Conservation (phyloP, 371 early-diverging fungal species). For the Mortierella sp. region DNA sequence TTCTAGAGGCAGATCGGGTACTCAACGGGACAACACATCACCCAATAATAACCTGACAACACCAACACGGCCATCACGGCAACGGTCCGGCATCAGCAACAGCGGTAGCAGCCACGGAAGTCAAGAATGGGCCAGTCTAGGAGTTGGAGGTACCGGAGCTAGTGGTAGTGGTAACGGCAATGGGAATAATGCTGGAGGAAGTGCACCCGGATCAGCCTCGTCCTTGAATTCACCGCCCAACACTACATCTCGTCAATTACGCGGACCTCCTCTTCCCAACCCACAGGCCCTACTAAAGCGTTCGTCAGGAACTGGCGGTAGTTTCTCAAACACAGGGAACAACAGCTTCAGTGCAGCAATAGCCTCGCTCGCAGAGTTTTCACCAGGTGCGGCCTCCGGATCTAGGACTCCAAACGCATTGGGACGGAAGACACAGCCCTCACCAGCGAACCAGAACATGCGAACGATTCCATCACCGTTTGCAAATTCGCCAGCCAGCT, state of each 20-base stretch:
- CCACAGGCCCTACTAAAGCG: constrained; percentile 30
- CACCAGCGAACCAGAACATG: constrained; percentile 26
- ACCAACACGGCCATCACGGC: constrained; percentile 24
- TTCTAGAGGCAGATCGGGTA: constrained; percentile 4
- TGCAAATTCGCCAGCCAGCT: constrained; percentile 33
- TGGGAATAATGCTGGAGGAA: not conserved
- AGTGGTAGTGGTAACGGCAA: not conserved
- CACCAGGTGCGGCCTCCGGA: constrained; percentile 31
- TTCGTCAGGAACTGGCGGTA: constrained; percentile 22
- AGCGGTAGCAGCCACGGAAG: constrained; percentile 6
- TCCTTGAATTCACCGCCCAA: constrained; percentile 13
- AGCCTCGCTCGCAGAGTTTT: constrained; percentile 27
- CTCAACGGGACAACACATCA: constrained; percentile 9
- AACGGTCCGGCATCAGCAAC: constrained; percentile 2
- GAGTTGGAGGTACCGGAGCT: not conserved
- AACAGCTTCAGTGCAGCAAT: constrained; percentile 16
- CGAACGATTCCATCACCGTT: constrained; percentile 44
- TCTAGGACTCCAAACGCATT: constrained; percentile 17
- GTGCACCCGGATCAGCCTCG: constrained; percentile 23
- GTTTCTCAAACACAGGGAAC: constrained; percentile 12
- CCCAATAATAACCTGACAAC: constrained; percentile 28
- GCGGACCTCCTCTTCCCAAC: constrained; percentile 29
- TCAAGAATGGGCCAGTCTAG: not conserved
- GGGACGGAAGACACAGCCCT: constrained; percentile 13
- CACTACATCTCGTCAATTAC: constrained; percentile 24